Base-by-base conservation (phyloP, 1,284 basidiomycete genomes). In the Ceratobasidium theobromae region DNA sequence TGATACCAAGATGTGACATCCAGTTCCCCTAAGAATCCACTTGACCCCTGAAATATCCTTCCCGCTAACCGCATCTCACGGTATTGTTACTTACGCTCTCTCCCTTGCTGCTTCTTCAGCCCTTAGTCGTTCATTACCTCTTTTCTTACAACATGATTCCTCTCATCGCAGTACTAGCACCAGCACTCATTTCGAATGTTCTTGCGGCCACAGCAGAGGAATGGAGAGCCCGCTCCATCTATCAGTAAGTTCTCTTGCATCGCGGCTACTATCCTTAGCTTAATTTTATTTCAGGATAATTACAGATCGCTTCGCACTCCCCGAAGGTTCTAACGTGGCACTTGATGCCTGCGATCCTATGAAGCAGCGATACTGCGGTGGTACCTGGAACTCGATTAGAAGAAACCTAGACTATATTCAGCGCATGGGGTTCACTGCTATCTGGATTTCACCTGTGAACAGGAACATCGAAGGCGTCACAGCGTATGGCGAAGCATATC, bases 321-420 rank as follows among this genome's bases (percentile, higher is more conserved):
- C 84, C 72, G 25, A 25, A 18, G 55, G 38, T 4, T 75, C 80
- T 0, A 82, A 82, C 41, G 78, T 82, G 0, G 80, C 84, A 68
- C 76, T 78, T 8, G 82, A 78, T 46, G 79, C 81, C 33, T 91
- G 88, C 73, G 77, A 86, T 70, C 78, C 82, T 5, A 77, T 75
- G 38, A 73, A 79, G 25, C 83, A 82, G 71, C 83, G 81, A 1
- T 90, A 84, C 81, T 91, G 89, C 70, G 88, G 89, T 23, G 89
- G 90, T 3, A 89, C 84, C 11, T 93, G 88, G 88, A 82, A 85
- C 64, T 86, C 86, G 1, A 85, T 90, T 71, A 82, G 81, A 65
- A 80, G 83, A 70, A 89, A 89, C 74, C 79, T 92, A 51, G 87
- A 91, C 75, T 91, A 91, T 74, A 86, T 91, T 67, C 85, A 90